Evolutionary conservation across 495 filamentous ascomycete genomes (phyloP).

Genomic region (Aspergillus saccharolyticus): DNA sequence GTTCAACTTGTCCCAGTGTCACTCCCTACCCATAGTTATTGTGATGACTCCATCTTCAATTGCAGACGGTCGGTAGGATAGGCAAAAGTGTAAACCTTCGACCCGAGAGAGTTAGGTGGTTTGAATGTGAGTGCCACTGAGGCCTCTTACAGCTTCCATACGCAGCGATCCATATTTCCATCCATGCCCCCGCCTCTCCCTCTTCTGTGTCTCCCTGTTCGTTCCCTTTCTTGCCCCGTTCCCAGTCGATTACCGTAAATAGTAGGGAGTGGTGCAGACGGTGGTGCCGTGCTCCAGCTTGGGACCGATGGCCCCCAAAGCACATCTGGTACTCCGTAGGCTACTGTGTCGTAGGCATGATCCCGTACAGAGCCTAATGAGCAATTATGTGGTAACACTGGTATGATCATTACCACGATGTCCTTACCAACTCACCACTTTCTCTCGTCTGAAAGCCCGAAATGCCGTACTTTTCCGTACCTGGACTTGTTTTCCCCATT

Average conservation of each 20-base stretch:
- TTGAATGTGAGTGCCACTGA: background rate
- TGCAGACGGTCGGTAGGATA: background rate
- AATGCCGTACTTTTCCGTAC: constrained; percentile 13
- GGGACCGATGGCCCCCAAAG: background rate
- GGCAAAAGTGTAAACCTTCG: background rate
- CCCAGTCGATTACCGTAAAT: background rate
- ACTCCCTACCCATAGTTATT: background rate
- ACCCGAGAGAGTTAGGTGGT: background rate
- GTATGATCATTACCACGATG: constrained; percentile 7
- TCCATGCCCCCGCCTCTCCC: background rate
- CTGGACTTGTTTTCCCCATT: constrained; percentile 20
- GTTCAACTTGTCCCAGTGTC: background rate
- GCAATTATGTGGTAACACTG: constrained; percentile 10
- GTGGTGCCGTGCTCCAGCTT: background rate
- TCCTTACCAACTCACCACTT: background rate
- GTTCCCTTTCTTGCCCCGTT: constrained; percentile 8
- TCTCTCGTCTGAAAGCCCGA: background rate
- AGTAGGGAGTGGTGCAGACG: background rate
- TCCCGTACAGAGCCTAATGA: too few relatives aligned
- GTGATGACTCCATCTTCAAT: background rate
- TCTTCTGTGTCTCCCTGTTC: background rate
- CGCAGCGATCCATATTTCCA: constrained; percentile 10
- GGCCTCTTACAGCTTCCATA: constrained; percentile 6
- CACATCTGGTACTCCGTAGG: too few relatives aligned
- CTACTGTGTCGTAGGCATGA: too few relatives aligned